Base-by-base conservation (phyloP, 768 basidiomycete genomes). In the Amanita jacksonii region DNA sequence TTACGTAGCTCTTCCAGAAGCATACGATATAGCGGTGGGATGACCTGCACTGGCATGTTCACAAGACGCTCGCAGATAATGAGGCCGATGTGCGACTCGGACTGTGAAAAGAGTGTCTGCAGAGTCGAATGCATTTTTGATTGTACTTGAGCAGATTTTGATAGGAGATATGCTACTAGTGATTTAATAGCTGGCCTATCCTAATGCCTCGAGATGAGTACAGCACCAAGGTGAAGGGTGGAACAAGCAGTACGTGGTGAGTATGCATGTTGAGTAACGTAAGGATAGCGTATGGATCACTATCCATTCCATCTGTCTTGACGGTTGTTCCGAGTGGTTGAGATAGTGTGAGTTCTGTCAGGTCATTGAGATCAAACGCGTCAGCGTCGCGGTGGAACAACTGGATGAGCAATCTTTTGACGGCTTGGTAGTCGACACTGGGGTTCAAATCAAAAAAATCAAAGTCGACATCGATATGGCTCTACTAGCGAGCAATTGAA, bases 11-110 rank as follows among this genome's bases (percentile, higher is more conserved):
- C 94, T 37, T 86, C 79, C 0, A 69, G 64, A 18, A 98, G 70
- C 85, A 97, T 91, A 34, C 71, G 71, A 61, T 93, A 97, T 81
- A 96, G 84, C 1, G 90, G 92, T 4, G 91, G 85, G 7, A 93
- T 73, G 27, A 92, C 78, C 53, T 97, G 89, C 10, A 91, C 83
- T 0, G 94, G 94, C 81, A 99, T 93, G 59, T 98, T 99, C 51
- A 96, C 72, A 40, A 98, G 68, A 0, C 94, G 73, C 59, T 96
- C 90, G 50, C 82, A 85, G 51, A 99, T 68, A 7, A 97, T 71
- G 13, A 96, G 70, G 2, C 89, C 94, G 36, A 94, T 76, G 49
- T 85, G 77, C 12, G 68, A 66, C 28, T 65, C 61, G 27, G 52
- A 68, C 37, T 68, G 69, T 10, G 67, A 69, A 46, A 85, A 73